Conservation (phyloP, 2,329 filamentous ascomycete species). For the Penicillium frequentans region DNA sequence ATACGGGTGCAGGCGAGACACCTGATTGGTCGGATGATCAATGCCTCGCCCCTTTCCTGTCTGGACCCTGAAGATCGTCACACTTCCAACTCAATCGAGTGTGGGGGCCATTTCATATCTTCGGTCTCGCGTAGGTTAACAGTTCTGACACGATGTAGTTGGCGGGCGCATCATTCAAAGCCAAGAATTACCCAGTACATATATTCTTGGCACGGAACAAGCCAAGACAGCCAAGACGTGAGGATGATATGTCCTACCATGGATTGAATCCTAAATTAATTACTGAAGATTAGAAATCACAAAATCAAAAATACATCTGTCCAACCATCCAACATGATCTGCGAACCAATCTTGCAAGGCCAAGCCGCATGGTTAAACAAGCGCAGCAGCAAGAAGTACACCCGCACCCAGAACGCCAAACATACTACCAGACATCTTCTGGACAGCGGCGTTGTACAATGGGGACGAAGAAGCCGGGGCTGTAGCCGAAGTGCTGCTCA, state of each 20-base stretch:
- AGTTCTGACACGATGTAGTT: not conserved
- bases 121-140: not conserved
- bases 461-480: slow-evolving; percentile 8
- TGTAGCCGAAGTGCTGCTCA: not conserved
- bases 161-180: not conserved
- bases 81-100: not conserved
- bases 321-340: not conserved
- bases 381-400: not conserved
- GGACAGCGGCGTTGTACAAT: not conserved
- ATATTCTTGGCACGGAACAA: not conserved
- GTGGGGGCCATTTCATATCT: not conserved
- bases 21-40: not conserved
- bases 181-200: not conserved
- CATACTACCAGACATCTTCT: not conserved
- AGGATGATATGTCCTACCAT: not conserved
- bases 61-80: not conserved
- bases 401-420: not conserved
- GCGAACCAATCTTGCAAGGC: not conserved
- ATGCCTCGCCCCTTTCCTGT: not conserved
- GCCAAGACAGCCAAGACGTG: not conserved
- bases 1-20: not conserved
- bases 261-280: not conserved
- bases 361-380: not conserved
- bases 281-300: not conserved
- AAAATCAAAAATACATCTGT: too few relatives aligned